Base-by-base conservation (phyloP, 805 yeast species). In the Kazachstania africana region DNA sequence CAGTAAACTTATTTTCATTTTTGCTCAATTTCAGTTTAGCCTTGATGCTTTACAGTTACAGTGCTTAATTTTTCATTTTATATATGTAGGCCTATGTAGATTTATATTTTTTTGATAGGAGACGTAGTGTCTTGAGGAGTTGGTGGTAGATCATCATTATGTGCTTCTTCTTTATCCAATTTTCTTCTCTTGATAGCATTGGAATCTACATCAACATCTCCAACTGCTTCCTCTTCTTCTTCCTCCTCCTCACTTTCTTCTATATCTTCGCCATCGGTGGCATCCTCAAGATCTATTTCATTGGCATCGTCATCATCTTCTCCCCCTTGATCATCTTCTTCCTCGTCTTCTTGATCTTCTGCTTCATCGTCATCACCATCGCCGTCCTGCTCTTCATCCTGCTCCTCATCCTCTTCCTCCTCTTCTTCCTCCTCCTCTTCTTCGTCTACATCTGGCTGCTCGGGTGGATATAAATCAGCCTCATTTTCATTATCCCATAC, bases 401-500 rank as follows among this genome's bases (percentile, higher is more conserved):
- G 75, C 1, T 65, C 77, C 3, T 62, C 75, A 3, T 66, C 74
- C 2, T 66, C 79, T 3, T 67, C 78, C 0, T 64, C 72, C 4
- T 72, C 79, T 12, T 72, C 81, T 4, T 71, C 72, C n/a, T 73
- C 80, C 10, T 70, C 79, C 6, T 71, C 83, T 2, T 66, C 76
- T 16, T 69, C 68, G 28, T 68, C 76, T 1, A 66, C 77, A 26
- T 72, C 82, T 5, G 67, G 72, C 44, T 78, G 83, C 41, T 78
- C 84, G 3, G 91, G 91, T 9, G 88, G 93, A 44, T 70, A 79
- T 32, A 75, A 75, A 32, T 80, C 84, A 4, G 64, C 64, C 36
- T 62, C 70, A 21, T 63, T 71, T 33, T 75, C 84, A 38, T 79
- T 81, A 53, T 84, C 95, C 99, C 99, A 91, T 3, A 85, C 93